phyloP scores from a whole-genome alignment of 192 early-diverging fungal genomes.

The Backusella sp. region DNA sequence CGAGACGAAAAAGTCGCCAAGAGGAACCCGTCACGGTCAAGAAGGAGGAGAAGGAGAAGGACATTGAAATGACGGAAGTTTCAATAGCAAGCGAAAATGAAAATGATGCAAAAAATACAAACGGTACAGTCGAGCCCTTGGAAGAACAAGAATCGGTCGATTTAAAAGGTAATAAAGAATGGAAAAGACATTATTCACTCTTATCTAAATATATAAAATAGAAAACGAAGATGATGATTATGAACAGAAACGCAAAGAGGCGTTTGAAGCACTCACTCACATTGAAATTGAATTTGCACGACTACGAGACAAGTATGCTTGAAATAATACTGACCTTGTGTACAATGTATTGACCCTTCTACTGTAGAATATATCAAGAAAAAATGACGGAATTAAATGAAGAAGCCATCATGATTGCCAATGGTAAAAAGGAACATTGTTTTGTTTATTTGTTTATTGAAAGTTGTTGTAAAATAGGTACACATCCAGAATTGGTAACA shows the following conservation, averaged over 20 bases:
- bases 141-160: background rate
- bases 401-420: conserved; percentile 52
- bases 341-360: background rate
- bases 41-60: conserved; percentile 1
- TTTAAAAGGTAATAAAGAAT: background rate
- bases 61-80: background rate
- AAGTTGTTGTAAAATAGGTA: conserved; percentile 8
- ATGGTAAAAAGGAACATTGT: conserved; percentile 22
- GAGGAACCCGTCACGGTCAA: background rate
- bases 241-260: conserved; percentile 50
- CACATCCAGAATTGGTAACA: conserved; percentile 51
- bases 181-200: no score
- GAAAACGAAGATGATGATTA: conserved; percentile 43
- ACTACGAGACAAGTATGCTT: conserved; percentile 54
- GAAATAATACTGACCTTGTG: background rate
- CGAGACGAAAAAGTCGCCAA: conserved; percentile 7
- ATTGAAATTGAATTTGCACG: conserved; percentile 59
- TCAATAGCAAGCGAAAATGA: background rate
- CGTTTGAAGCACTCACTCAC: conserved; percentile 50
- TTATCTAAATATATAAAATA: background rate
- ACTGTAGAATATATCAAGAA: conserved; percentile 53
- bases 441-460: no score
- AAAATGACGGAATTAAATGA: conserved; percentile 50
- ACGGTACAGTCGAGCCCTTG: background rate
- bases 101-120: background rate